phyloP scores from a whole-genome alignment of 345 rosid genomes.

The Boechera retrofracta region DNA sequence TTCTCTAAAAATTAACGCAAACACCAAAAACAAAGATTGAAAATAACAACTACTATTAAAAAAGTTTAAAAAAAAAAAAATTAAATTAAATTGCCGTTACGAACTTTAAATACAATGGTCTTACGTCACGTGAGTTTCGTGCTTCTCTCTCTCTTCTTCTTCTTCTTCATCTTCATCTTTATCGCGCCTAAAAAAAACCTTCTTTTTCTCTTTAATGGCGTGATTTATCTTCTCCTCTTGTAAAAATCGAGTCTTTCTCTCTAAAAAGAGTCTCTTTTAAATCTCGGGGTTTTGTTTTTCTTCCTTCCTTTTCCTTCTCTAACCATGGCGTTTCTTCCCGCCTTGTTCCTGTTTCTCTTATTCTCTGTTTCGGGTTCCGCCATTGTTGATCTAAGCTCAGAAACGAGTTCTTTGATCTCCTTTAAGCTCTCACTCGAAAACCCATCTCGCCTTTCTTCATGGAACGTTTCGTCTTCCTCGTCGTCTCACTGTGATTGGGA shows the following conservation, averaged over 20 bases:
- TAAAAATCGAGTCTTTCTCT: background rate
- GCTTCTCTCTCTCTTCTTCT: slow-evolving; percentile 20
- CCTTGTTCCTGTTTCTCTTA: slow-evolving; percentile 30
- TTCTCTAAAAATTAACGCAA: slow-evolving; percentile 18
- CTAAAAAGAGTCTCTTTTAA: background rate
- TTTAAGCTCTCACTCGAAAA: slow-evolving; percentile 57
- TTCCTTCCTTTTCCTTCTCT: slow-evolving; percentile 6
- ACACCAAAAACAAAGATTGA: slow-evolving; percentile 2
- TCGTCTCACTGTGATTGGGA: slow-evolving; percentile 65
- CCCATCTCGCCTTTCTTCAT: slow-evolving; percentile 57
- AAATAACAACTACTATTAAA: background rate
- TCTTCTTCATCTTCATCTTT: slow-evolving; percentile 25
- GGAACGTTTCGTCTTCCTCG: slow-evolving; percentile 56
- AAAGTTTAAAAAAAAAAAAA: background rate
- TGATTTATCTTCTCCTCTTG: slow-evolving; percentile 20
- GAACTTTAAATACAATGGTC: slow-evolving; percentile 34
- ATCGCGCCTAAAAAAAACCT: slow-evolving; percentile 49
- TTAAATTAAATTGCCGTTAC: slow-evolving; percentile 44
- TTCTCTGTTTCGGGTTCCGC: slow-evolving; percentile 21
- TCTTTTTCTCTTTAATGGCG: slow-evolving; percentile 31
- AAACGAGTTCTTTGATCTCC: slow-evolving; percentile 51
- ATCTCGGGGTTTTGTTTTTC: background rate
- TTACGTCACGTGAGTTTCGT: slow-evolving; percentile 62
- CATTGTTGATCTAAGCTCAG: slow-evolving; percentile 44
- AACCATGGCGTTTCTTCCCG: slow-evolving; percentile 39